Conservation (phyloP, 2,329 filamentous ascomycete species). For the Verticillium longisporum region DNA sequence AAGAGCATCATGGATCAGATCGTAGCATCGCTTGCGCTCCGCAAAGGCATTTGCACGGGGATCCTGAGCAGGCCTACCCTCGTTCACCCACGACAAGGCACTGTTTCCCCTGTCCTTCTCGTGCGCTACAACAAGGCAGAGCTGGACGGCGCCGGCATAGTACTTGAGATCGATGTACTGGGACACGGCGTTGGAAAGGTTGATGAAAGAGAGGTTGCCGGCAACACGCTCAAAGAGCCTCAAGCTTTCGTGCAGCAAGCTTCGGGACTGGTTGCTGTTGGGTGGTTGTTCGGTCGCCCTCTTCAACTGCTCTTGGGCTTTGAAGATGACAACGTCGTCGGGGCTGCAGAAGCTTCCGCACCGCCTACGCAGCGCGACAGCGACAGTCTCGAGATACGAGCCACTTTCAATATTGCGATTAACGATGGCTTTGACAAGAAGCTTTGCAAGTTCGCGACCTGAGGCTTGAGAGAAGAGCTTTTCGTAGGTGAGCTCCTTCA, state of each 20-base stretch:
- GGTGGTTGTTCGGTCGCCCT: constrained; percentile 71
- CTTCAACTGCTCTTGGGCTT: constrained; percentile 91
- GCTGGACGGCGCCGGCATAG: constrained; percentile 86
- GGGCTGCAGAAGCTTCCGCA: constrained; percentile 97
- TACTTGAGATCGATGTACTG: constrained; percentile 81
- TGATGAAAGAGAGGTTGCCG: constrained; percentile 70
- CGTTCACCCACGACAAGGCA: constrained; percentile 80
- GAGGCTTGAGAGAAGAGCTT: constrained; percentile 71
- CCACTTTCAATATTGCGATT: constrained; percentile 96
- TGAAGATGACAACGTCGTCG: constrained; percentile 97
- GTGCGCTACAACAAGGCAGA: constrained; percentile 75
- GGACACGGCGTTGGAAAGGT: constrained; percentile 68
- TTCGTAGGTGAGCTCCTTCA: constrained; percentile 78
- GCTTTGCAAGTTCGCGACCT: constrained; percentile 85
- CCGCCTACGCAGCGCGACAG: constrained; percentile 82
- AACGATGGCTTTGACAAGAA: constrained; percentile 94
- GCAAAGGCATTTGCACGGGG: constrained; percentile 60
- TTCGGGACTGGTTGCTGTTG: constrained; percentile 70
- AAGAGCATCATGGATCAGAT: constrained; percentile 79
- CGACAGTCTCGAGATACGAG: constrained; percentile 94
- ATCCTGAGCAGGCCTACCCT: constrained; percentile 68
- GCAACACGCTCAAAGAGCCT: constrained; percentile 86
- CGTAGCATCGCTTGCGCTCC: constrained; percentile 72
- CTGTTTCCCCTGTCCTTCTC: constrained; percentile 83
- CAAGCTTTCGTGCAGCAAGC: constrained; percentile 81